phyloP scores from a whole-genome alignment of 495 filamentous ascomycete genomes.

The Usnea hakonensis region DNA sequence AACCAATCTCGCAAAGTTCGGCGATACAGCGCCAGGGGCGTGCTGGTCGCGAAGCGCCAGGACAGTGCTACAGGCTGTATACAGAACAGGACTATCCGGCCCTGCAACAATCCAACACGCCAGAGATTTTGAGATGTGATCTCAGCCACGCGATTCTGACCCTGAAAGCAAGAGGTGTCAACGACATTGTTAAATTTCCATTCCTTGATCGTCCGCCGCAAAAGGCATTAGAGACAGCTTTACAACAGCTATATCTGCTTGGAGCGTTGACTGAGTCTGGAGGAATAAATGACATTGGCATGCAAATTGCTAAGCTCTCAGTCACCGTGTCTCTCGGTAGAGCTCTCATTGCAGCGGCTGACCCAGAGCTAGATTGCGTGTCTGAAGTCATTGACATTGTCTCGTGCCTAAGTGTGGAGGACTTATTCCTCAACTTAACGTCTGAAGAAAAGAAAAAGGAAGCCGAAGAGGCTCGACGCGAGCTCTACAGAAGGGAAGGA shows the following conservation, averaged over 20 bases:
- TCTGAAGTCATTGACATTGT: constrained; percentile 87
- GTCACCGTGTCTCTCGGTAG: constrained; percentile 74
- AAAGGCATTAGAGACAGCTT: constrained; percentile 72
- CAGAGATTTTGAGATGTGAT: constrained; percentile 89
- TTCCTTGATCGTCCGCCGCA: constrained; percentile 74
- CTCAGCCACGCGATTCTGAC: constrained; percentile 77
- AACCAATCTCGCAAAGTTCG: constrained; percentile 86
- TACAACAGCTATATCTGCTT: constrained; percentile 71
- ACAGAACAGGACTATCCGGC: constrained; percentile 68
- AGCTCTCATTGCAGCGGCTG: constrained; percentile 72
- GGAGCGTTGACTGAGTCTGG: constrained; percentile 67
- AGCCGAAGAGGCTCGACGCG: constrained; percentile 61
- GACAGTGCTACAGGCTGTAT: constrained; percentile 85
- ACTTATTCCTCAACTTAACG: constrained; percentile 71
- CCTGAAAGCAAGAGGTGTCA: constrained; percentile 86
- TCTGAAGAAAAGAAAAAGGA: constrained; percentile 77
- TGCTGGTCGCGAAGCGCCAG: constrained; percentile 85
- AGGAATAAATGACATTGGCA: constrained; percentile 63
- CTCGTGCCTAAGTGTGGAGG: constrained; percentile 78
- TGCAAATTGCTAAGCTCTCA: constrained; percentile 72
- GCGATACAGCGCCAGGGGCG: constrained; percentile 88
- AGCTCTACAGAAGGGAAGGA: constrained; percentile 73
- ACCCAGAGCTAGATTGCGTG: constrained; percentile 60
- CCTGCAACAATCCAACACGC: constrained; percentile 65
- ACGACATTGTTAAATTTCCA: constrained; percentile 75